Conservation (phyloP, 345 rosid species). For the Alliaria petiolata region DNA sequence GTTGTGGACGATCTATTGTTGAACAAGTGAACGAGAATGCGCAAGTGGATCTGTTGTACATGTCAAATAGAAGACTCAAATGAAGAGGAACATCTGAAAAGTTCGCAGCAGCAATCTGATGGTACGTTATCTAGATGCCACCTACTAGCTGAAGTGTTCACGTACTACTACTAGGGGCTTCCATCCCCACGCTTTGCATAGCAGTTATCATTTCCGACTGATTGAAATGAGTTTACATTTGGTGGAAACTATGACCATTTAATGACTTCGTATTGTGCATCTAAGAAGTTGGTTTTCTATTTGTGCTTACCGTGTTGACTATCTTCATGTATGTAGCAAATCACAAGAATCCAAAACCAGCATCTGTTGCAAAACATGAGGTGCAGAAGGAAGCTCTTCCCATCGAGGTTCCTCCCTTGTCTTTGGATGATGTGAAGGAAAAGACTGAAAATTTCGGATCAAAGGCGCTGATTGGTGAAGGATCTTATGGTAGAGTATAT, state of each 20-base stretch:
- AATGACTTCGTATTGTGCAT: neutral
- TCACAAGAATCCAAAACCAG: slow-evolving; percentile 43
- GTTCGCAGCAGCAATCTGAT: slow-evolving; percentile 54
- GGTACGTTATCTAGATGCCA: slow-evolving; percentile 41
- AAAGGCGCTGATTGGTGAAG: slow-evolving; percentile 77
- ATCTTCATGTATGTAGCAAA: slow-evolving; percentile 20
- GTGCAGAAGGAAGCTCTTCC: slow-evolving; percentile 67
- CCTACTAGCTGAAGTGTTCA: neutral
- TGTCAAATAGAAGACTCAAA: slow-evolving; percentile 78
- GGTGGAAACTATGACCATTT: neutral
- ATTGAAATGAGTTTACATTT: neutral
- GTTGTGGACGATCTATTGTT: slow-evolving; percentile 36
- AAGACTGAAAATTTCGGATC: slow-evolving; percentile 64
- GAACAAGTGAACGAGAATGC: slow-evolving; percentile 73
- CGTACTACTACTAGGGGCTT: neutral
- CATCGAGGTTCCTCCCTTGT: slow-evolving; percentile 56
- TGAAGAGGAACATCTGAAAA: slow-evolving; percentile 58
- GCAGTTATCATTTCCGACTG: neutral
- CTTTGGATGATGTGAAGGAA: slow-evolving; percentile 62
- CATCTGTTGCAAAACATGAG: slow-evolving; percentile 62
- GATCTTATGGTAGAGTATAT: slow-evolving; percentile 90
- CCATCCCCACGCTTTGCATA: neutral
- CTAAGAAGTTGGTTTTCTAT: neutral
- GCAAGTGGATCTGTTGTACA: slow-evolving; percentile 89
- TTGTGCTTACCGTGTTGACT: slow-evolving; percentile 6